Conservation (phyloP, 768 basidiomycete species). For the Sporobolomyces pararoseus region DNA sequence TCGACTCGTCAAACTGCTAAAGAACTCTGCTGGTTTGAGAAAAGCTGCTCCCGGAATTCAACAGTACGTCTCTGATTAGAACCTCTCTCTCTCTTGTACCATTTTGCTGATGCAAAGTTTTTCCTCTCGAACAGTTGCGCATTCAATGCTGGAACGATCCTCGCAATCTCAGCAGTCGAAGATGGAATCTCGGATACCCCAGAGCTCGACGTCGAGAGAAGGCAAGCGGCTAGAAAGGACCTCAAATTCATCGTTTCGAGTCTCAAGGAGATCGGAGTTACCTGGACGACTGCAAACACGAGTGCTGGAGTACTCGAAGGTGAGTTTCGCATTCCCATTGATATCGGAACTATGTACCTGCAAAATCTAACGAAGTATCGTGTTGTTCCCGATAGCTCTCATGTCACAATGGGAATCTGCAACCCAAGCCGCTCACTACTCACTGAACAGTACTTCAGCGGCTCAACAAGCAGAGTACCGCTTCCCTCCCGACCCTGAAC, state of each 20-base stretch:
- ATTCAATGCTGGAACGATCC: constrained; percentile 37
- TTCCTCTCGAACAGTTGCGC: constrained; percentile 13
- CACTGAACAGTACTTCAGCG: not conserved
- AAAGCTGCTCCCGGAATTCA: constrained; percentile 23
- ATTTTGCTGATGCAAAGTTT: not conserved
- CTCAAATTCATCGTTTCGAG: constrained; percentile 16
- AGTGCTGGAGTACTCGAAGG: constrained; percentile 38
- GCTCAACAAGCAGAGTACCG: not conserved
- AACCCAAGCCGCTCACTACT: constrained; percentile 1
- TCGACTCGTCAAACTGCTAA: constrained; percentile 32
- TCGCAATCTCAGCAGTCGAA: constrained; percentile 38
- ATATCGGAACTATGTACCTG: too few relatives aligned
- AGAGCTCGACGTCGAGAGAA: constrained; percentile 20
- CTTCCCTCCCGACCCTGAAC: not conserved
- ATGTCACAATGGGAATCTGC: constrained; percentile 17
- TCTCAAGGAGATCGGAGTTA: constrained; percentile 32
- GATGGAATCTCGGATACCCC: constrained; percentile 21
- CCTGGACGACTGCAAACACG: constrained; percentile 37
- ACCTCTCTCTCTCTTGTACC: not conserved
- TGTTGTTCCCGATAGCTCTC: not conserved
- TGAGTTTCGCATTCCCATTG: not conserved
- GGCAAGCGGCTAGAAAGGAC: constrained; percentile 27
- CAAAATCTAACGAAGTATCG: too few relatives aligned
- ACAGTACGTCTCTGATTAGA: constrained; percentile 12
- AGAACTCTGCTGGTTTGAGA: constrained; percentile 5